Evolutionary conservation across 257 asterid genomes (phyloP).

Genomic region (Ocimum tenuiflorum): DNA sequence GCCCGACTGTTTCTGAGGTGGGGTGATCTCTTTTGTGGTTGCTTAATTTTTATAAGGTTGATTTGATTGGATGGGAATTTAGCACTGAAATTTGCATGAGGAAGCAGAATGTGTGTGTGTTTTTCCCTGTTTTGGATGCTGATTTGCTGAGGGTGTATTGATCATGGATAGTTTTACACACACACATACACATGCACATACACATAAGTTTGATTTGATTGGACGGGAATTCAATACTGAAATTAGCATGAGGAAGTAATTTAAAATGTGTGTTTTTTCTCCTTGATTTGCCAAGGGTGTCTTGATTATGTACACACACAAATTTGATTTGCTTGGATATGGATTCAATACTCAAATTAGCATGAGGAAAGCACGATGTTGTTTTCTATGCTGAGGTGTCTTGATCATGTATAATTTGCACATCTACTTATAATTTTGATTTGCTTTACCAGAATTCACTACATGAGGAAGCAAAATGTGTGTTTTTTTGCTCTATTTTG

Average conservation of each 20-base stretch:
- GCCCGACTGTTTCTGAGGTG: constrained; percentile 67
- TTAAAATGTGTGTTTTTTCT: background rate
- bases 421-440: too few species aligned
- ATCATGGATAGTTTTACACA: too few species aligned
- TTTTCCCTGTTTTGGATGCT: background rate
- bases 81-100: background rate
- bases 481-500: background rate
- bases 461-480: background rate
- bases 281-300: too few species aligned
- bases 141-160: too few species aligned
- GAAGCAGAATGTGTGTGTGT: background rate
- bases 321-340: background rate
- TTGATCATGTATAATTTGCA: too few species aligned
- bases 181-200: too few species aligned
- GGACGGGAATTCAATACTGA: background rate
- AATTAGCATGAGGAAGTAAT: background rate
- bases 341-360: background rate
- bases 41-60: background rate
- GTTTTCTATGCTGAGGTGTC: background rate
- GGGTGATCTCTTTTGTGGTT: background rate
- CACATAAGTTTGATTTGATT: background rate
- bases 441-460: too few species aligned
- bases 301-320: too few species aligned
- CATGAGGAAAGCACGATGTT: too few species aligned
- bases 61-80: background rate